phyloP scores from a whole-genome alignment of 768 basidiomycete genomes.

The Sporobolomyces phaffii region DNA sequence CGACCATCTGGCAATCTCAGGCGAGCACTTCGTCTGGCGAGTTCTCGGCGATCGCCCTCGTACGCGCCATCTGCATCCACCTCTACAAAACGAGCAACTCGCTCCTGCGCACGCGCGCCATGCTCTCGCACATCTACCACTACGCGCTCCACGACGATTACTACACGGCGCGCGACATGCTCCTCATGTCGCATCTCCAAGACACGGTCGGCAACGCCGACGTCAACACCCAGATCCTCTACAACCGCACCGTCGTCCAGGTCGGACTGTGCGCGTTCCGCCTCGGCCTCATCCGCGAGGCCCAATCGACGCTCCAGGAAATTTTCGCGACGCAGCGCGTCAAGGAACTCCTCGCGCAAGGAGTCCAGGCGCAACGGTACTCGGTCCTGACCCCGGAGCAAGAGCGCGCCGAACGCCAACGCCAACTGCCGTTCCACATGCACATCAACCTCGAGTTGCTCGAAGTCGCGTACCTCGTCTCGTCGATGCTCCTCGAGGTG shows the following conservation, averaged over 20 bases:
- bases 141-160: slow-evolving; percentile 94
- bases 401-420: slow-evolving; percentile 89
- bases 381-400: slow-evolving; percentile 73
- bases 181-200: slow-evolving; percentile 97
- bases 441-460: slow-evolving; percentile 97
- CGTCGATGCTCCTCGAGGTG: slow-evolving; percentile 97
- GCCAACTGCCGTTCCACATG: slow-evolving; percentile 98
- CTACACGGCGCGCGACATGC: slow-evolving; percentile 93
- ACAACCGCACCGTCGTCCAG: slow-evolving; percentile 95
- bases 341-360: slow-evolving; percentile 94
- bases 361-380: slow-evolving; percentile 78
- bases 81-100: slow-evolving; percentile 89
- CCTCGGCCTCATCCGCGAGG: slow-evolving; percentile 85
- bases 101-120: slow-evolving; percentile 87
- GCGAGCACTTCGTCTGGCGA: slow-evolving; percentile 55
- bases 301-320: slow-evolving; percentile 84
- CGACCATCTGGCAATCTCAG: slow-evolving; percentile 59
- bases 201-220: slow-evolving; percentile 94
- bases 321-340: slow-evolving; percentile 95
- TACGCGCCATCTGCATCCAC: slow-evolving; percentile 81
- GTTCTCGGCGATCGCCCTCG: slow-evolving; percentile 52
- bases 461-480: slow-evolving; percentile 94
- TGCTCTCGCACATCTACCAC: slow-evolving; percentile 96
- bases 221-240: slow-evolving; percentile 92
- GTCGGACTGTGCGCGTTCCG: slow-evolving; percentile 96